A percentile compares a stretch with the other conserved stretches of the same genome.
These are phyloP conservation scores for Epithemia pelagica DNA, from an alignment of 108 stramenopile genomes.

Conservation along the genomic window DNA sequence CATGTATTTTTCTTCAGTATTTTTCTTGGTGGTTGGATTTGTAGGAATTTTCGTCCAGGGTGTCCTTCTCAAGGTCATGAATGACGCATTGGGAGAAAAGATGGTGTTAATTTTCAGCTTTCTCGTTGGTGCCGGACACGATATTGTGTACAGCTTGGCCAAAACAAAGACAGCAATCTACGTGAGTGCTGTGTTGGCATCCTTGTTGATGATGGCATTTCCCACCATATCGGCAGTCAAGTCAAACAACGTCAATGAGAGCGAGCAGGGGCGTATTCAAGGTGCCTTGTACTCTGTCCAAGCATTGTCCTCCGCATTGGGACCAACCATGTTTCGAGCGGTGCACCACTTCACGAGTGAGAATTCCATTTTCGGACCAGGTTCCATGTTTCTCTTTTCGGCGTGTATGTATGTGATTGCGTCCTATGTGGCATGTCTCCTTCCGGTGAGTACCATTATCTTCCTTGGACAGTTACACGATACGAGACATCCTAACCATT, in stretches of 20 bases:
- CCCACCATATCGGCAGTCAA: constrained; percentile 84
- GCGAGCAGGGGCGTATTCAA: constrained; percentile 82
- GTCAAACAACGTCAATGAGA: constrained; percentile 67
- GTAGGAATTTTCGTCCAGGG: constrained; percentile 67
- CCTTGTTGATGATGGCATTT: constrained; percentile 61
- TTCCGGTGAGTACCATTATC: constrained; percentile 29
- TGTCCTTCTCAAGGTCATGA: constrained; percentile 66
- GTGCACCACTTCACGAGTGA: constrained; percentile 56
- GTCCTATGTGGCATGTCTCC: constrained; percentile 36
- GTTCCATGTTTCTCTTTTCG: constrained; percentile 76
- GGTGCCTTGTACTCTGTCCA: constrained; percentile 73
- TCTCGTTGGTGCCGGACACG: constrained; percentile 36
- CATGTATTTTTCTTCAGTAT: neutral
- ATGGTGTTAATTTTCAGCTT: constrained; percentile 56
- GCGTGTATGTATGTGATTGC: constrained; percentile 58
- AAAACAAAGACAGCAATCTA: constrained; percentile 53
- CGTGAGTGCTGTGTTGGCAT: constrained; percentile 40
- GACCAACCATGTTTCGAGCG: constrained; percentile 51
- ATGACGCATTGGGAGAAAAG: constrained; percentile 58
- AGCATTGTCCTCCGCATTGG: constrained; percentile 68
- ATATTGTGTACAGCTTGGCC: constrained; percentile 60
- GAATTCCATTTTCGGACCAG: constrained; percentile 37
- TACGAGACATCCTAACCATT: neutral
- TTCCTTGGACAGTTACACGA: too few relatives aligned
- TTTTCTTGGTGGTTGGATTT: constrained; percentile 65